Base-by-base conservation (phyloP, 306 rosid species). In the Trifolium pratense region DNA sequence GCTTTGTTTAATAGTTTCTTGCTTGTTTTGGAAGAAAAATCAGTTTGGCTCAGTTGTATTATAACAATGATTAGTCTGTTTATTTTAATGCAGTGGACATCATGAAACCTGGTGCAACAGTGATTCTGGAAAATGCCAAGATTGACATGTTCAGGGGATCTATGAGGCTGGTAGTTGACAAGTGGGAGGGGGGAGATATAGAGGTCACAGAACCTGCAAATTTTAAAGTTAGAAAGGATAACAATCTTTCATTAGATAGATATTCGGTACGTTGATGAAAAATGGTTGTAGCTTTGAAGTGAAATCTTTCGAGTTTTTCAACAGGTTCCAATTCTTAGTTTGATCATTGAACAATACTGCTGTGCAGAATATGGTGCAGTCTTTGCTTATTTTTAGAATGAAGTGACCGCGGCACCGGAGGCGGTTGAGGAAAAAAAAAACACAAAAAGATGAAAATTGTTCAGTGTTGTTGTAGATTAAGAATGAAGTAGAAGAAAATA, bases 111-210 rank as follows among this genome's bases (percentile, higher is more conserved):
- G 91, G 73, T 5, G 62, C 88, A 16, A 88, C 90, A 55, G 48
- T 89, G 66, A 85, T 63, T 59, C 78, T 92, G 81, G 89, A 93
- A 9, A 92, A 92, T 75, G 96, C 97, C 2, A 92, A 87, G 92
- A 90, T 92, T 60, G 96, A 88, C 89, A 85, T 92, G 97, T 92
- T 92, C 80, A 89, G 88, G 79, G 97, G 94, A 37, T 86, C 93
- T 0, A 90, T 92, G 97, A 92, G 96, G 89, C 86, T 90, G 53
- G 97, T 89, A 0, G 96, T 89, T 64, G 96, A 89, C 79, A 86
- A 85, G 81, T 85, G 96, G 96, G 97, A 85, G 81, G 84, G 96
- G 96, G 97, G 97, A 5, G 92, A 90, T 39, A 74, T 88, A 68
- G 96, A 92, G 83, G 87, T 57, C 12, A 60, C 93, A 0, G 96